A percentile compares a stretch with the other conserved stretches of the same genome.
Evolutionary conservation across 768 basidiomycete genomes (phyloP).

Genomic region (Lentinula guzmanii): DNA sequence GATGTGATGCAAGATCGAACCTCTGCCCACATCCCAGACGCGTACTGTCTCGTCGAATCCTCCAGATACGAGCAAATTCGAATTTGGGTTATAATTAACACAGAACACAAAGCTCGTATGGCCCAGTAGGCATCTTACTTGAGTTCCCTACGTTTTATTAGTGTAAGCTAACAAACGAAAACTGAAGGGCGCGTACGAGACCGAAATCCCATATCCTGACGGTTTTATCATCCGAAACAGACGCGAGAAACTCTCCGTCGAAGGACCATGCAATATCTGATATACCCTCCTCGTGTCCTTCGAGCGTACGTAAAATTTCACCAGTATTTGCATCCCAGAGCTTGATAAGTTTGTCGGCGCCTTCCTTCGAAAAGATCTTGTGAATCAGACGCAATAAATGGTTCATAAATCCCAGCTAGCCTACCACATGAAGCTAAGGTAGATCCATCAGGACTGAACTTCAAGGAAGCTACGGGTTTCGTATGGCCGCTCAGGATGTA

Average conservation of each 20-base stretch:
- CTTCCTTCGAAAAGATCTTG: conserved; percentile 37
- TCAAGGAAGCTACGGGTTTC: conserved; percentile 75
- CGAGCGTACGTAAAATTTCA: conserved; percentile 63
- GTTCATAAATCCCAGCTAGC: conserved; percentile 16
- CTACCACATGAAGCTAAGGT: conserved; percentile 81
- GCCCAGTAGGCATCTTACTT: conserved; percentile 64
- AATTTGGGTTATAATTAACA: conserved; percentile 85
- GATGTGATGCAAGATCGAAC: conserved; percentile 28
- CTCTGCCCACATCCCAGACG: conserved; percentile 94
- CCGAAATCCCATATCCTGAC: conserved; percentile 82
- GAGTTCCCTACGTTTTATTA: conserved; percentile 36
- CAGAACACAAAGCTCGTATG: conserved; percentile 96
- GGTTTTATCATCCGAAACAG: conserved; percentile 91
- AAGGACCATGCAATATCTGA: conserved; percentile 88
- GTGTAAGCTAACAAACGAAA: neutral
- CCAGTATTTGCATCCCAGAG: conserved; percentile 74
- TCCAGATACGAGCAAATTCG: conserved; percentile 88
- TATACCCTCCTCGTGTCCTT: conserved; percentile 76
- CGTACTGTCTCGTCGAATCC: conserved; percentile 94
- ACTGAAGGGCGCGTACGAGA: conserved; percentile 30
- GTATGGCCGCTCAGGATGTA: conserved; percentile 79
- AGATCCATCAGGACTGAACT: conserved; percentile 83
- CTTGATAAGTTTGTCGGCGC: conserved; percentile 79
- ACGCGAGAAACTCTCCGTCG: conserved; percentile 79
- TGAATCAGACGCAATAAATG: neutral